phyloP scores from a whole-genome alignment of 2,329 filamentous ascomycete species.

The Trichophaea hybrida region DNA sequence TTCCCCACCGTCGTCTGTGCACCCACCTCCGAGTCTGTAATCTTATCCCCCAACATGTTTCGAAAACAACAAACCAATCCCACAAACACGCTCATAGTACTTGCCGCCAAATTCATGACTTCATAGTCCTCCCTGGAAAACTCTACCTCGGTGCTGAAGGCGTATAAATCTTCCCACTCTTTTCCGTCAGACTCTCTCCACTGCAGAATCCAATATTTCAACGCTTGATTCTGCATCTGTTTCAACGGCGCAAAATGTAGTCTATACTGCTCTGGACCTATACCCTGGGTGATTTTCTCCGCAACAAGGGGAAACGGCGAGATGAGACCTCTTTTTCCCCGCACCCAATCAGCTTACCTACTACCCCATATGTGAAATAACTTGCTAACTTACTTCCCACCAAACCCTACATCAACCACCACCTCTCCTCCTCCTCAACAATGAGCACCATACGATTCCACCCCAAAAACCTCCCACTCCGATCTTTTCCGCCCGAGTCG shows the following conservation, averaged over 20 bases:
- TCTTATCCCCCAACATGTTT: conserved; percentile 37
- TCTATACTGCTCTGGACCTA: conserved; percentile 44
- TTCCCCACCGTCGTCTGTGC: conserved; percentile 32
- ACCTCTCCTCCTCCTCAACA: conserved; percentile 36
- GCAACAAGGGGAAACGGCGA: conserved; percentile 42
- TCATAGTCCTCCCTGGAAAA: conserved; percentile 48
- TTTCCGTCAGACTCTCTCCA: conserved; percentile 37
- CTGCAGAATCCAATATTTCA: conserved; percentile 47
- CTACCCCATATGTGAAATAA: not conserved
- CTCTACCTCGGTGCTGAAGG: conserved; percentile 47
- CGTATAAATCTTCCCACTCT: conserved; percentile 48
- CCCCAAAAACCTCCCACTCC: conserved; percentile 35
- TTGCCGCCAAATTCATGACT: conserved; percentile 45
- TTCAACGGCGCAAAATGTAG: conserved; percentile 34
- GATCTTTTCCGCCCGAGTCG: conserved; percentile 31
- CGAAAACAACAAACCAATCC: conserved; percentile 40
- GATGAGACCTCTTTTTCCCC: conserved; percentile 35
- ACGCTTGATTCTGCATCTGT: conserved; percentile 28
- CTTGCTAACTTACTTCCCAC: conserved; percentile 35
- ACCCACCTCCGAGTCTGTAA: conserved; percentile 31
- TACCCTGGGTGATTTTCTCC: conserved; percentile 35
- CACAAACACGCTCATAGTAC: conserved; percentile 42
- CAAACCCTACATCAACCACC: conserved; percentile 49
- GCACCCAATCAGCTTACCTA: not conserved
- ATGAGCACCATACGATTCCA: conserved; percentile 51